Base-by-base conservation (phyloP, 2,329 filamentous ascomycete genomes). In the Lachnellula occidentalis region DNA sequence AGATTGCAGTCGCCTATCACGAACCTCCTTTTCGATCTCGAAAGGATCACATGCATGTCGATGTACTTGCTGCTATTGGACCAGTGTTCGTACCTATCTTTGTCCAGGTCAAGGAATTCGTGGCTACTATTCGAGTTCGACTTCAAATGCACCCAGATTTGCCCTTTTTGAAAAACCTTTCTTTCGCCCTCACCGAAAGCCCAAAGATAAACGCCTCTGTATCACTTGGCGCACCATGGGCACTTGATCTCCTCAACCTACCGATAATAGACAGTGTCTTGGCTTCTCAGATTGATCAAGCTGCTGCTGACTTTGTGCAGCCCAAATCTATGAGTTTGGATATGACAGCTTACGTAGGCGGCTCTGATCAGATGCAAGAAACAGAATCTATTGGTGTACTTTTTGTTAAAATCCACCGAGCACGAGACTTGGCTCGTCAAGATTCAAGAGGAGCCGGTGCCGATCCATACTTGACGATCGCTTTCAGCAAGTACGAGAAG, bases 111-210 rank as follows among this genome's bases (percentile, higher is more conserved):
- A 61, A 61, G 19, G 58, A 61, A 41, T 61, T 61, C 15, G 56
- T 61, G 19, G 58, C 58, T 11, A 61, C 56, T 1, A 52, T 61
- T 39, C 54, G 58, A 41, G 48, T 61, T 31, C 45, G 58, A 27
- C 53, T 61, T 17, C 58, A 61, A 41, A 61, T 61, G 58, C 58
- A 61, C 22, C 58, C 58, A 21, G 58, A 61, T 51, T 34, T 61
- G 1, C 58, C 58, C 15, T 61, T 61, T 45, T 24, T 61, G 36
- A 61, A 61, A 45, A 55, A 61, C 19, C 49, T 61, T 34, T 58
- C 56, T 24, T 61, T 61, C 48, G 58, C 58, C 5, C 34, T 61
- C 14, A 61, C 58, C 19, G 58, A 61, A 34, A 61, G 48, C 24
- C 58, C 58, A 6, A 58, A 61, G 36, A 48, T 61, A 24, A 58